A percentile compares a stretch with the other conserved stretches of the same genome.
Conservation (phyloP, 2,329 filamentous ascomycete species). For the Atkinsonella texensis region DNA sequence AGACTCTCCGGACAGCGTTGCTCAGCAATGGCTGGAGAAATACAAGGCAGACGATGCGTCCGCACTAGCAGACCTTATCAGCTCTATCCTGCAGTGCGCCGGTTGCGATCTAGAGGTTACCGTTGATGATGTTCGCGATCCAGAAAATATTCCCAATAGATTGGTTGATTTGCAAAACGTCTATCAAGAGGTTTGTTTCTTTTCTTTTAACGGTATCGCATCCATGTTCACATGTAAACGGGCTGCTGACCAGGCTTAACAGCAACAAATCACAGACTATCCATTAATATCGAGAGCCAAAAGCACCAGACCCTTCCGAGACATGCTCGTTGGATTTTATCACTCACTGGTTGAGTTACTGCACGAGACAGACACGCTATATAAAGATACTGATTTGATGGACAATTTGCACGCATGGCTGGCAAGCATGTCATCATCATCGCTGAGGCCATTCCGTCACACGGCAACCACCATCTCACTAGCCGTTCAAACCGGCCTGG, state of each 20-base stretch:
- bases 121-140: conserved; percentile 74
- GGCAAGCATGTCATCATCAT: conserved; percentile 78
- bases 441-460: conserved; percentile 81
- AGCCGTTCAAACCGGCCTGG: conserved; percentile 66
- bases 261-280: conserved; percentile 77
- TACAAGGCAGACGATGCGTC: conserved; percentile 42
- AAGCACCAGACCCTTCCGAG: conserved; percentile 64
- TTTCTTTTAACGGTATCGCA: neutral
- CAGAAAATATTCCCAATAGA: conserved; percentile 71
- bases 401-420: conserved; percentile 89
- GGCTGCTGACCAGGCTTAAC: conserved; percentile 15
- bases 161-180: conserved; percentile 78
- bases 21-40: conserved; percentile 46
- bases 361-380: conserved; percentile 71
- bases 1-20: conserved; percentile 42
- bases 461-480: conserved; percentile 81
- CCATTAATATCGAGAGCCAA: conserved; percentile 77
- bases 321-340: conserved; percentile 69
- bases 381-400: conserved; percentile 63
- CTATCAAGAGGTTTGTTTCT: conserved; percentile 57
- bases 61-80: conserved; percentile 51
- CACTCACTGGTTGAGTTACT: conserved; percentile 62
- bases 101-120: conserved; percentile 73
- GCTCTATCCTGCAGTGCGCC: conserved; percentile 56
- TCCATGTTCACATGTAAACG: too few species aligned